Base-by-base conservation (phyloP, 495 filamentous ascomycete genomes). In the Penicillium canariense region DNA sequence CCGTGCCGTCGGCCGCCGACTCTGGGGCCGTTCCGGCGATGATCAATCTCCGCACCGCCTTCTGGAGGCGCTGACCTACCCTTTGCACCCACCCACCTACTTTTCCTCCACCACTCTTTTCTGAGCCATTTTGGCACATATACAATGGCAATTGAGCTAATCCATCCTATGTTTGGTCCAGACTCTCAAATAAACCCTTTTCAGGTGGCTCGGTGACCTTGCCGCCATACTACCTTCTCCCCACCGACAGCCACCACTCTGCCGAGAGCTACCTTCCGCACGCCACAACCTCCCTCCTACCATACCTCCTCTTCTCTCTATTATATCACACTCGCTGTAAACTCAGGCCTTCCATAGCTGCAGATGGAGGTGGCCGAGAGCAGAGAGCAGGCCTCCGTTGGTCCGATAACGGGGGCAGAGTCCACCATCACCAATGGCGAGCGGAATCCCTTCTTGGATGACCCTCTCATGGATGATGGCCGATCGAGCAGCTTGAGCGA, bases 401-500 rank as follows among this genome's bases (percentile, higher is more conserved):
- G 68, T 53, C 61, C 68, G 43, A 44, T 70, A 50, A 58, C 70
- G 32, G 71, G 64, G 56, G 40, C 65, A 35, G 71, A 72, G 34
- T 50, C 70, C 32, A 63, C 60, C 43, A 56, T 68, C 48, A 45
- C 69, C 63, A 75, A 74, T 68, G 69, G 71, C 55, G 68, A 70
- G 47, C 67, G 69, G 17, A 68, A 74, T 62, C 59, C 69, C 42
- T 65, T 71, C 20, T 59, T 74, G 14, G 69, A 72, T 54, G 68
- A 73, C 47, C 62, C 68, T 15, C 61, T 77, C 22, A 67, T 72
- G 27, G 77, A 73, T 47, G 74, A 79, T 49, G 76, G 72, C 26
- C 68, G 77, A 30, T 82, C 85, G 22, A 89, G 84, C 68, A 95
- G 91, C 68, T 79, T 98, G 59, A 98, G 94, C 75, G 94, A 97